These are phyloP conservation scores for Geoglossum glabrum DNA, from an alignment of 495 filamentous ascomycete species.

Conservation along the genomic window DNA sequence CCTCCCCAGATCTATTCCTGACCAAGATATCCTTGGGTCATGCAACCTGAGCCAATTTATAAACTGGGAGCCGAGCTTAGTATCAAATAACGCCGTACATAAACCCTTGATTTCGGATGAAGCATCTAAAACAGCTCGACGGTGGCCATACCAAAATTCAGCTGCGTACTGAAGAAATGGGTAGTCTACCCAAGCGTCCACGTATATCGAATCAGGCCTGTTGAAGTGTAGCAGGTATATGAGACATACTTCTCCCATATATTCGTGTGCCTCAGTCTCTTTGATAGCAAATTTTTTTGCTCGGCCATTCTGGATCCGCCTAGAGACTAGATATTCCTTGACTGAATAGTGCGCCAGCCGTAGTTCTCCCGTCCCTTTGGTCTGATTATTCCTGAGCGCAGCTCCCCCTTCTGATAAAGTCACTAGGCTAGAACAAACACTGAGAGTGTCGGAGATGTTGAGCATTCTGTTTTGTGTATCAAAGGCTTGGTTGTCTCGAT, in stretches of 20 bases:
- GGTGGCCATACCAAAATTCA: background rate
- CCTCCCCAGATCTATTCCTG: background rate
- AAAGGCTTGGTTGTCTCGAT: too few relatives aligned
- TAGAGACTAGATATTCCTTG: too few relatives aligned
- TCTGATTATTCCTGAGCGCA: too few relatives aligned
- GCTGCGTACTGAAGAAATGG: background rate
- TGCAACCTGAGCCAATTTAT: background rate
- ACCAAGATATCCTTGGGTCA: background rate
- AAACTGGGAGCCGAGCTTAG: background rate
- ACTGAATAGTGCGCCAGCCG: too few relatives aligned
- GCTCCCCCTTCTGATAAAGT: too few relatives aligned
- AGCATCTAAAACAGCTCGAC: background rate
- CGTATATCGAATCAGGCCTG: background rate
- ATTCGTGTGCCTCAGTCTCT: background rate
- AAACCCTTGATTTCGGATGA: background rate
- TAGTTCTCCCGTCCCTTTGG: too few relatives aligned
- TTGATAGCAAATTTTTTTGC: background rate
- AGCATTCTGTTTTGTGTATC: too few relatives aligned
- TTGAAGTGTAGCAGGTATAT: background rate
- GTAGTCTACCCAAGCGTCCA: background rate
- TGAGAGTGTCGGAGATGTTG: too few relatives aligned
- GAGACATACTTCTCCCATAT: background rate
- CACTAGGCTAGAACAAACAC: too few relatives aligned
- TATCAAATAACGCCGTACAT: background rate
- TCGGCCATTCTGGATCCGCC: constrained; percentile 4